Evolutionary conservation across 345 rosid species (phyloP).

Genomic region (Combretum micranthum): DNA sequence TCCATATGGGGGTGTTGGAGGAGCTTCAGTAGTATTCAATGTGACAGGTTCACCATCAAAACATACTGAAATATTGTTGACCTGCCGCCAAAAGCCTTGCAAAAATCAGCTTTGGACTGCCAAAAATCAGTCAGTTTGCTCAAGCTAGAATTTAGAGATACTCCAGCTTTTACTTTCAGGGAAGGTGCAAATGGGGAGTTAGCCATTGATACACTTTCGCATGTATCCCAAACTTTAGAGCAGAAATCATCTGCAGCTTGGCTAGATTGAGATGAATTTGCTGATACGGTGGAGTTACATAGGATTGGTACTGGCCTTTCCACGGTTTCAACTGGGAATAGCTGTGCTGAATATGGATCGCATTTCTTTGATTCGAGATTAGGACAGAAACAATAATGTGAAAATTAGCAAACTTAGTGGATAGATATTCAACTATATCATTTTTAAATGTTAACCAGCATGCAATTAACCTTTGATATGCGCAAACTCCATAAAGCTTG

Average conservation of each 20-base stretch:
- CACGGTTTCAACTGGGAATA: slow-evolving; percentile 38
- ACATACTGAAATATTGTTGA: slow-evolving; percentile 44
- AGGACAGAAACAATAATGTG: neutral
- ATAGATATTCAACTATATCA: too few species aligned
- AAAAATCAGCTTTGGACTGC: slow-evolving; percentile 66
- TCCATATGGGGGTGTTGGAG: slow-evolving; percentile 44
- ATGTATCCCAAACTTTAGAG: slow-evolving; percentile 80
- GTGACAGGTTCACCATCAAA: slow-evolving; percentile 52
- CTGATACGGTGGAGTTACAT: slow-evolving; percentile 65
- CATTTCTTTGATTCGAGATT: slow-evolving; percentile 48
- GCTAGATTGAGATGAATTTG: slow-evolving; percentile 50
- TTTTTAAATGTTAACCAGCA: too few species aligned
- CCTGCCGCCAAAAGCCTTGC: slow-evolving; percentile 63
- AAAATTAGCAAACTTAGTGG: neutral
- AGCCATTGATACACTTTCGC: slow-evolving; percentile 47
- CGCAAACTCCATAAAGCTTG: too few species aligned
- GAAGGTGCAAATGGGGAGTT: slow-evolving; percentile 76
- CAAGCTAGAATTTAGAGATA: slow-evolving; percentile 28
- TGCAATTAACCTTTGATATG: too few species aligned
- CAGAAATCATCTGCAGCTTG: slow-evolving; percentile 53
- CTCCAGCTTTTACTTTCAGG: slow-evolving; percentile 53
- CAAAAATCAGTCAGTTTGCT: slow-evolving; percentile 49
- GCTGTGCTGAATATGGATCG: slow-evolving; percentile 79
- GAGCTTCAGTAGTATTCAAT: slow-evolving; percentile 25
- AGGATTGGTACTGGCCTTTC: slow-evolving; percentile 73